These are phyloP conservation scores for Calonectria pauciramosa DNA, from an alignment of 2,329 filamentous ascomycete genomes.

Conservation along the genomic window DNA sequence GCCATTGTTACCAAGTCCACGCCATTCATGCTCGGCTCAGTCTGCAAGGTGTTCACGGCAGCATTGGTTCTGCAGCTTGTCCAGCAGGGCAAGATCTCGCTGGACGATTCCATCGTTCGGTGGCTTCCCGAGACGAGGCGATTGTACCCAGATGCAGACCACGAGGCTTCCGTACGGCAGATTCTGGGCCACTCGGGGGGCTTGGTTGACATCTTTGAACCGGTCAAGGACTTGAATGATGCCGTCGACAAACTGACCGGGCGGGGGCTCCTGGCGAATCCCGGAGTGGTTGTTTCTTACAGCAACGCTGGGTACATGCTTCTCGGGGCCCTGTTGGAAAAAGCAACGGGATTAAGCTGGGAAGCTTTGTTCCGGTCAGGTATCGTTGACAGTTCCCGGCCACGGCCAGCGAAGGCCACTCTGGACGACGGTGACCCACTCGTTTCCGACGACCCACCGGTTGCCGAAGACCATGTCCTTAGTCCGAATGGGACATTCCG, in stretches of 20 bases:
- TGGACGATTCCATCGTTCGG: conserved; percentile 7
- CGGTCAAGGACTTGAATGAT: conserved; percentile 2
- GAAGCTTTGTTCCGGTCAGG: not conserved
- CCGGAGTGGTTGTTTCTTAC: conserved; percentile 11
- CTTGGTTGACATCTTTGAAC: conserved; percentile 17
- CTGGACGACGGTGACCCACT: not conserved
- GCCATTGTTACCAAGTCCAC: not conserved
- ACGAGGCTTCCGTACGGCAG: not conserved
- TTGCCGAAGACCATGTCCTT: conserved; percentile 12
- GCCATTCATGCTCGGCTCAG: conserved; percentile 17
- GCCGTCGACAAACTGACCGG: not conserved
- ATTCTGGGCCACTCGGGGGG: not conserved
- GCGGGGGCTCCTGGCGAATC: not conserved
- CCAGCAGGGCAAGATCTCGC: not conserved
- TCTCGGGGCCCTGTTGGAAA: not conserved
- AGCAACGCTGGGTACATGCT: conserved; percentile 16
- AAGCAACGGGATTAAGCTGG: not conserved
- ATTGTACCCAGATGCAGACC: not conserved
- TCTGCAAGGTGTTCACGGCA: conserved; percentile 14
- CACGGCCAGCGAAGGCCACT: not conserved
- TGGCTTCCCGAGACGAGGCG: not conserved
- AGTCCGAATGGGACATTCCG: not conserved
- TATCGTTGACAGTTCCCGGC: not conserved
- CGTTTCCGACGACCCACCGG: not conserved
- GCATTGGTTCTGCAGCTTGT: conserved; percentile 10